Evolutionary conservation across 805 yeast species (phyloP).

Genomic region (Nakazawaea peltata): DNA sequence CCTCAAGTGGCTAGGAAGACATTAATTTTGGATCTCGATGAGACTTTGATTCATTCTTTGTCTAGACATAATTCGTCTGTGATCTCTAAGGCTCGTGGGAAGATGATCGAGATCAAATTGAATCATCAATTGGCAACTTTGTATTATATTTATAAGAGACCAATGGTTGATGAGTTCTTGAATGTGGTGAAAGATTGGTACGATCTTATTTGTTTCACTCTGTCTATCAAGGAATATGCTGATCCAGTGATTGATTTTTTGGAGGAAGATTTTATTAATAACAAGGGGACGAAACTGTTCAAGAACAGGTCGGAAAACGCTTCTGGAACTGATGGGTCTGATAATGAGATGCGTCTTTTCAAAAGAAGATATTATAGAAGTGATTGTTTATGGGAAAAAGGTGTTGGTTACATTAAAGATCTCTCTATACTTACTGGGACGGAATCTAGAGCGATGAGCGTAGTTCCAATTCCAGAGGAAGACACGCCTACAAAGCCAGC

Average conservation of each 20-base stretch:
- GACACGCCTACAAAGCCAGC: conserved; percentile 3
- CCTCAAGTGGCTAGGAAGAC: conserved; percentile 40
- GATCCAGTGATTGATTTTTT: conserved; percentile 94
- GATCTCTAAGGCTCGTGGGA: conserved; percentile 36
- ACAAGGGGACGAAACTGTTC: conserved; percentile 12
- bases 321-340: conserved; percentile 9
- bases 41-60: conserved; percentile 87
- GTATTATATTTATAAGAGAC: conserved; percentile 87
- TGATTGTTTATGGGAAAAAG: conserved; percentile 69
- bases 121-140: conserved; percentile 64
- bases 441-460: not conserved
- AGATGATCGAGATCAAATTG: conserved; percentile 76
- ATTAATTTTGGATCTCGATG: conserved; percentile 84
- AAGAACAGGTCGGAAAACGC: no score
- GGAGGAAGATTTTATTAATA: conserved; percentile 46
- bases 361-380: conserved; percentile 63
- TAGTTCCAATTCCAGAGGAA: not conserved
- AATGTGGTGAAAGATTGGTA: conserved; percentile 79
- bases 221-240: conserved; percentile 90
- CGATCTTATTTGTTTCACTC: conserved; percentile 86
- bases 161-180: conserved; percentile 81
- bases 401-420: conserved; percentile 84
- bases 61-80: conserved; percentile 48
- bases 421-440: conserved; percentile 27
- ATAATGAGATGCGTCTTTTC: conserved; percentile 26